Evolutionary conservation across 2,329 filamentous ascomycete genomes (phyloP), one percentile per base, ranked within the genome.

Genomic region (Xylariaceae sp.): DNA sequence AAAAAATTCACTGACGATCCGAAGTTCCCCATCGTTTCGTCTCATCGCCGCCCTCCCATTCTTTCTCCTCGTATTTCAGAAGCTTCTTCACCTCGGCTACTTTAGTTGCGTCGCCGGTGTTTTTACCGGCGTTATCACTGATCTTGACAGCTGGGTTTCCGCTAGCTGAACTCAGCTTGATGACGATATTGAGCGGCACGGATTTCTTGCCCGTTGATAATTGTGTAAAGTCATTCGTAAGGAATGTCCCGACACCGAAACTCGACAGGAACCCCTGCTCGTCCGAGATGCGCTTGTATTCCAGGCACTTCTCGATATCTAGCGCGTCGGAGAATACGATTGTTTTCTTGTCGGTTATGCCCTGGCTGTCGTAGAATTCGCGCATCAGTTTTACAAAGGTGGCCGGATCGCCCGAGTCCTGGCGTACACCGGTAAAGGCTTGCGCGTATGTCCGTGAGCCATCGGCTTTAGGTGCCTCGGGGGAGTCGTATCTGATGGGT

Each of bases 241-340:
- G 80, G 72, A 89, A 97, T 0, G 94, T 99, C 3, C 94, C 94
- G 1, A 99, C 88, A 57, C 94, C 94, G 73, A 99, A 99, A 0
- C 87, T 88, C 9, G 92, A 87, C 57, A 85, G 81, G 71, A 99
- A 91, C 1, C 89, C 89, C 11, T 85, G 82, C 40, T 84, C 80
- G 62, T 96, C 90, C 0, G 91, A 87, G 31, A 89, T 80, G 54
- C 82, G 75, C 76, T 95, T 95, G 75, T 97, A 99, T 70, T 95
- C 84, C 48, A 97, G 77, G 68, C 92, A 96, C 52, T 86, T 82
- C 39, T 96, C 91, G 48, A 96, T 88, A 68, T 97, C 89, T 55
- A 99, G 76, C 4, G 91, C 95, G 71, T 99, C 94, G 0, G 92
- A 97, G 70, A 97, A 99, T 2, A 99, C 92, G 57, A 99, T 87